phyloP scores from a whole-genome alignment of 192 early-diverging fungal species.

The Dimargaris cristalligena region DNA sequence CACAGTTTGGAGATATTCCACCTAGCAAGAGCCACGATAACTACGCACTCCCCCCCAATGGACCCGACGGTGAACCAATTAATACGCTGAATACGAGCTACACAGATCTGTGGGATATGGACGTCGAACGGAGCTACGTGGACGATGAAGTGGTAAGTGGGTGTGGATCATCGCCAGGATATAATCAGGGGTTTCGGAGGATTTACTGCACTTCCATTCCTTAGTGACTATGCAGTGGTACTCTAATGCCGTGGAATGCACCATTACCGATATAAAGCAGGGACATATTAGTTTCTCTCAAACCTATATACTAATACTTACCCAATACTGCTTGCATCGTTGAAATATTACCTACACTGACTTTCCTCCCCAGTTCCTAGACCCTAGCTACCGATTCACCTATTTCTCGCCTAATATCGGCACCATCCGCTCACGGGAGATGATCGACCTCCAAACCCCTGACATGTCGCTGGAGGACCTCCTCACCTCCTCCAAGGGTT shows the following conservation, averaged over 20 bases:
- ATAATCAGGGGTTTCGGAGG: too few species aligned
- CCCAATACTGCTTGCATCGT: too few species aligned
- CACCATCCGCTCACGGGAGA: constrained; percentile 33
- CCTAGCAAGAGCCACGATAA: too few species aligned
- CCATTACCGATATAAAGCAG: too few species aligned
- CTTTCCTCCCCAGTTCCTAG: constrained; percentile 18
- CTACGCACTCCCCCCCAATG: neutral
- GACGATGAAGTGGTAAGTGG: constrained; percentile 2
- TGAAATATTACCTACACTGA: too few species aligned
- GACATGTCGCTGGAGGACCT: neutral
- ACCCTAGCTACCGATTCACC: constrained; percentile 34
- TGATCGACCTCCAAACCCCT: constrained; percentile 13
- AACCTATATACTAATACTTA: too few species aligned
- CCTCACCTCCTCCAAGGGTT: constrained; percentile 16
- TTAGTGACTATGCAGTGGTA: too few species aligned
- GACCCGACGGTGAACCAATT: neutral
- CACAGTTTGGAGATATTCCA: neutral
- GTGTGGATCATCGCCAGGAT: too few species aligned
- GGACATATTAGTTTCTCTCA: too few species aligned
- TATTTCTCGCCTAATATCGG: constrained; percentile 48
- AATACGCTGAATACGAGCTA: neutral
- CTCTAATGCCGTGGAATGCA: too few species aligned
- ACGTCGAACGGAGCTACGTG: neutral
- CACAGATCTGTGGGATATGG: neutral
- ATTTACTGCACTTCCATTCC: too few species aligned